Percentiles rank a stretch among this genome's conserved stretches.
Evolutionary conservation across 1,284 basidiomycete genomes (phyloP).

Genomic region (Rhodotorula sp.): DNA sequence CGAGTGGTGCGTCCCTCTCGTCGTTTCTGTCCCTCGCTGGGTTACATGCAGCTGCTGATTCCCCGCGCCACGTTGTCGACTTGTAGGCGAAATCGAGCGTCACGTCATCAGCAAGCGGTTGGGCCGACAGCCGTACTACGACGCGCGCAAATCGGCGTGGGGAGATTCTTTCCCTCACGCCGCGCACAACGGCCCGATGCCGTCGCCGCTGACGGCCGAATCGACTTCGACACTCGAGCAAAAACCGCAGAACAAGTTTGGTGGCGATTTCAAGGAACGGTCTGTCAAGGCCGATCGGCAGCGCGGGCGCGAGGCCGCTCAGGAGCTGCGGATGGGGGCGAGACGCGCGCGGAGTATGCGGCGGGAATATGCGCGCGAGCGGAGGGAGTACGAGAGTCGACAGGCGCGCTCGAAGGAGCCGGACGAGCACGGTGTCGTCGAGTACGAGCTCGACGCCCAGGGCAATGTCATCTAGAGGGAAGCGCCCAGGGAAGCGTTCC

Average conservation of each 20-base stretch:
- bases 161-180: slow-evolving; percentile 90
- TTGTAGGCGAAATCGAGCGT: slow-evolving; percentile 80
- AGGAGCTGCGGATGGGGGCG: slow-evolving; percentile 15
- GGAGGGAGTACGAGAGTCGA: neutral
- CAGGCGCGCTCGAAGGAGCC: neutral
- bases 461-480: neutral
- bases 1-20: slow-evolving; percentile 61
- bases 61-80: neutral
- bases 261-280: slow-evolving; percentile 15
- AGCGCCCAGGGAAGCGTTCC: too few species aligned
- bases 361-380: neutral
- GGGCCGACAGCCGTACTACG: slow-evolving; percentile 91
- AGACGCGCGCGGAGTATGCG: slow-evolving; percentile 4
- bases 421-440: slow-evolving; percentile 1
- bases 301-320: slow-evolving; percentile 20
- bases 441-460: slow-evolving; percentile 5
- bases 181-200: slow-evolving; percentile 33
- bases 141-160: slow-evolving; percentile 88
- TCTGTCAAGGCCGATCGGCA: slow-evolving; percentile 28
- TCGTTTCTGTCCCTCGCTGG: neutral
- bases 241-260: slow-evolving; percentile 32
- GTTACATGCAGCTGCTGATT: neutral
- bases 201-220: slow-evolving; percentile 18
- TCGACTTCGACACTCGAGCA: neutral
- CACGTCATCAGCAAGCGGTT: slow-evolving; percentile 87